Percentiles rank a stretch among this genome's conserved stretches.
Conservation (phyloP, 1,284 basidiomycete species). For the Ustilago loliicola region DNA sequence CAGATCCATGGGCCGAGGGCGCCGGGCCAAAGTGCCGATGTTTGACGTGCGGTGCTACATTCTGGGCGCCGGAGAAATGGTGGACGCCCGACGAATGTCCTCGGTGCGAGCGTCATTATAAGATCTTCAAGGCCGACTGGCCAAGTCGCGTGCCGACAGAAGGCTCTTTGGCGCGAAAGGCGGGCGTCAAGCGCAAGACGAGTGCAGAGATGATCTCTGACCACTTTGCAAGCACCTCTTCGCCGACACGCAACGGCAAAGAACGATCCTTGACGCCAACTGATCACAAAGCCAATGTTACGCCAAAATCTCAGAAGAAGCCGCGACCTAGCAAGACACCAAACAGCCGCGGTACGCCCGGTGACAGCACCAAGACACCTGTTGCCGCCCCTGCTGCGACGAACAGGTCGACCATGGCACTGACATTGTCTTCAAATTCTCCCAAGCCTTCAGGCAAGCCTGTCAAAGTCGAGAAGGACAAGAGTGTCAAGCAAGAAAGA, state of each 20-base stretch:
- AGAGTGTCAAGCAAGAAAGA: constrained; percentile 25
- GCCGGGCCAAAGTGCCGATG: constrained; percentile 60
- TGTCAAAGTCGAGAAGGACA: constrained; percentile 15
- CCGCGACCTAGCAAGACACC: constrained; percentile 17
- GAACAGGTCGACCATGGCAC: constrained; percentile 8
- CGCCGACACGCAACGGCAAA: constrained; percentile 37
- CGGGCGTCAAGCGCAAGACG: constrained; percentile 43
- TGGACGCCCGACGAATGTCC: constrained; percentile 69
- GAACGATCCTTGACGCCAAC: constrained; percentile 47
- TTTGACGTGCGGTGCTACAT: constrained; percentile 63
- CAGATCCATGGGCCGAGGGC: constrained; percentile 51
- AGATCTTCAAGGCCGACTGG: constrained; percentile 69
- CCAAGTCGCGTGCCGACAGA: constrained; percentile 56
- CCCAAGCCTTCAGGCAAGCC: constrained; percentile 8
- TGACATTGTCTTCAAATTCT: constrained; percentile 1
- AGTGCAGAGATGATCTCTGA: constrained; percentile 49
- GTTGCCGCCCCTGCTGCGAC: neutral
- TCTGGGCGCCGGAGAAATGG: constrained; percentile 68
- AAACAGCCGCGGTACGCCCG: constrained; percentile 4
- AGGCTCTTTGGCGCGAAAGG: constrained; percentile 33
- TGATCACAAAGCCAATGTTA: constrained; percentile 23
- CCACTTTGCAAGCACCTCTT: constrained; percentile 36
- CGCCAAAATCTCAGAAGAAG: constrained; percentile 38
- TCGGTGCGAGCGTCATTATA: constrained; percentile 68
- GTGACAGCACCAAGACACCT: constrained; percentile 5